phyloP scores from a whole-genome alignment of 1,284 basidiomycete genomes.

The Malassezia brasiliensis region DNA sequence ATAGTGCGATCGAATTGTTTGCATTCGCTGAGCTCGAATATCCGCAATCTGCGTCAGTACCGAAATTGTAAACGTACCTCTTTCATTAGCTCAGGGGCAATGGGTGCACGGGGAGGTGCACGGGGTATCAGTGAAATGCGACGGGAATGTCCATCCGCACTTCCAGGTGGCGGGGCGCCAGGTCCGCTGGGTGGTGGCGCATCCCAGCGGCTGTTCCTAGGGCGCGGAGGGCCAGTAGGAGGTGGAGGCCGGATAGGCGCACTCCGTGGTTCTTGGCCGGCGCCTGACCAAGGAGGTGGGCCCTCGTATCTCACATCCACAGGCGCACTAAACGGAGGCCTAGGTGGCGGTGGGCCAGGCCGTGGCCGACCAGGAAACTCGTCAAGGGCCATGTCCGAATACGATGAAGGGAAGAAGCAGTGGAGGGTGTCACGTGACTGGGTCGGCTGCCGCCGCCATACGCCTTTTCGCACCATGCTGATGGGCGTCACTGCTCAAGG shows the following conservation, averaged over 20 bases:
- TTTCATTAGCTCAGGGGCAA: conserved; percentile 7
- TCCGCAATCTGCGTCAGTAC: background rate
- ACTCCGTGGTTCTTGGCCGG: background rate
- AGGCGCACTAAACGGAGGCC: background rate
- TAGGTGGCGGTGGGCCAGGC: background rate
- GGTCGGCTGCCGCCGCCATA: background rate
- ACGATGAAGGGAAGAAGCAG: background rate
- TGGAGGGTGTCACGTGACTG: background rate
- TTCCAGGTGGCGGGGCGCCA: background rate
- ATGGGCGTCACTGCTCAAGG: too few species aligned
- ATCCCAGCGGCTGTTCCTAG: background rate
- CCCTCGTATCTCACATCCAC: too few species aligned
- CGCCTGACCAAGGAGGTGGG: background rate
- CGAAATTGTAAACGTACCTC: conserved; percentile 5
- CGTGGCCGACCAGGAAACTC: background rate
- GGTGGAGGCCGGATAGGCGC: background rate
- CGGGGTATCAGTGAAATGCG: background rate
- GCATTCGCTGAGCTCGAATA: conserved; percentile 1
- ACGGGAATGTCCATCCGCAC: background rate
- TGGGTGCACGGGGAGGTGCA: background rate
- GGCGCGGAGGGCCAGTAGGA: background rate
- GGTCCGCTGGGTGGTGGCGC: background rate
- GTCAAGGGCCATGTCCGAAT: background rate
- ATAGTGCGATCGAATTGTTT: conserved; percentile 4
- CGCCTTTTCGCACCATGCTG: background rate